Percentiles rank a stretch among this genome's conserved stretches.
Evolutionary conservation across 805 yeast genomes (phyloP).

Genomic region (Myxozyma kluyveri): DNA sequence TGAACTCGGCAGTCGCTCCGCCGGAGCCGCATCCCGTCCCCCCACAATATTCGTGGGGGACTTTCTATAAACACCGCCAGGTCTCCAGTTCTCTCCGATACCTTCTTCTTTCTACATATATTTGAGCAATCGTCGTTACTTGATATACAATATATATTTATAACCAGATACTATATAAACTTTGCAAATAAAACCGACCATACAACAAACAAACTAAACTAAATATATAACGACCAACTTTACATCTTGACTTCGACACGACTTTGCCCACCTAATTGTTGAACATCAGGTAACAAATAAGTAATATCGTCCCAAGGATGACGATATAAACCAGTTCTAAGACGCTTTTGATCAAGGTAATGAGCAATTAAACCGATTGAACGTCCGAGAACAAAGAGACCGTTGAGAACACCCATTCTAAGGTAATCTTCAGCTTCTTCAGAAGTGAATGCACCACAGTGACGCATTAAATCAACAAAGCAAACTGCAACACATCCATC

Average conservation of each 20-base stretch:
- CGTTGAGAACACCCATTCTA: slow-evolving; percentile 48
- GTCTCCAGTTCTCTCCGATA: too few relatives aligned
- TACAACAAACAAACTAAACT: not conserved
- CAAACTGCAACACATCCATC: slow-evolving; percentile 49
- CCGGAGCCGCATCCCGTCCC: too few relatives aligned
- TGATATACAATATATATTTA: too few relatives aligned
- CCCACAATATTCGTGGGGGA: too few relatives aligned
- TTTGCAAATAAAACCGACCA: not conserved
- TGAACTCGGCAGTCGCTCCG: too few relatives aligned
- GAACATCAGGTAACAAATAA: slow-evolving; percentile 32
- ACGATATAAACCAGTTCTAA: slow-evolving; percentile 47
- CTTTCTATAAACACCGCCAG: too few relatives aligned
- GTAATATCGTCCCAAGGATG: slow-evolving; percentile 52
- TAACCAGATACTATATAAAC: too few relatives aligned
- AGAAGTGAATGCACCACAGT: slow-evolving; percentile 46
- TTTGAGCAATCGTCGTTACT: too few relatives aligned
- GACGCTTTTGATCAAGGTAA: slow-evolving; percentile 48
- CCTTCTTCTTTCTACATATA: too few relatives aligned
- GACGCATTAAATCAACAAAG: slow-evolving; percentile 45
- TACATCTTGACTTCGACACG: slow-evolving; percentile 22
- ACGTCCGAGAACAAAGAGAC: slow-evolving; percentile 47
- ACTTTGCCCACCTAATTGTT: slow-evolving; percentile 18
- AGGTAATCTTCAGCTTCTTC: slow-evolving; percentile 48
- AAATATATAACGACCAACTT: not conserved
- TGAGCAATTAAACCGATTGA: slow-evolving; percentile 49